Evolutionary conservation across 2,329 filamentous ascomycete species (phyloP).

Genomic region (Didymella sp.): DNA sequence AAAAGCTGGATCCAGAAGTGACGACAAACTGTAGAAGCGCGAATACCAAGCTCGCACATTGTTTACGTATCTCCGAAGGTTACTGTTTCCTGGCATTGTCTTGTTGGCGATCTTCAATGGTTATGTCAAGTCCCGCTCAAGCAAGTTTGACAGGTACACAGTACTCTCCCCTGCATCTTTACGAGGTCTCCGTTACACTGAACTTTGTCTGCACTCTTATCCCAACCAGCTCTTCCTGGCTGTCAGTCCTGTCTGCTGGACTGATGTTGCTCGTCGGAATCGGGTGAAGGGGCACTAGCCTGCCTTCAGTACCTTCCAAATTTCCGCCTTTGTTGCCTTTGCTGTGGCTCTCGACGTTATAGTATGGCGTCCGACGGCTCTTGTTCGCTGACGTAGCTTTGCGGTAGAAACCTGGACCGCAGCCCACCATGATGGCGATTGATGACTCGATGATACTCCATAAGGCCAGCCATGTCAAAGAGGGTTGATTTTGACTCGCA

Average conservation of each 20-base stretch:
- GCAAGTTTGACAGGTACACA: background rate
- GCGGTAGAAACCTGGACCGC: background rate
- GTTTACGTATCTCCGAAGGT: too few species aligned
- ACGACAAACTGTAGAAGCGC: background rate
- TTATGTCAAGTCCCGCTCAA: too few species aligned
- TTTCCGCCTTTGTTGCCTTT: background rate
- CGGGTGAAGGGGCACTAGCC: background rate
- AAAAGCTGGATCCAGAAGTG: background rate
- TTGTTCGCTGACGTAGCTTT: background rate
- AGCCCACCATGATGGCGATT: background rate
- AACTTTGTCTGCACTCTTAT: background rate
- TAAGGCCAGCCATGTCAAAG: background rate
- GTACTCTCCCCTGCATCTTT: background rate
- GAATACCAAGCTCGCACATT: too few species aligned
- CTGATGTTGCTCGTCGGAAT: background rate
- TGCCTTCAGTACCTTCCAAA: background rate
- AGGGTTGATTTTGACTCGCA: background rate
- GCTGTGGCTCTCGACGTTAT: background rate
- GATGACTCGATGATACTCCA: background rate
- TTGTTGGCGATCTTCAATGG: too few species aligned
- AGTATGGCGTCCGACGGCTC: background rate
- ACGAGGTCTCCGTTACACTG: background rate
- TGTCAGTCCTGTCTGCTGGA: background rate
- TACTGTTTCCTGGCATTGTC: too few species aligned
- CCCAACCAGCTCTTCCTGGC: background rate